A percentile compares a stretch with the other conserved stretches of the same genome.
These are phyloP conservation scores for Phlebopus sp. DNA, from an alignment of 1,284 basidiomycete genomes.

Conservation along the genomic window DNA sequence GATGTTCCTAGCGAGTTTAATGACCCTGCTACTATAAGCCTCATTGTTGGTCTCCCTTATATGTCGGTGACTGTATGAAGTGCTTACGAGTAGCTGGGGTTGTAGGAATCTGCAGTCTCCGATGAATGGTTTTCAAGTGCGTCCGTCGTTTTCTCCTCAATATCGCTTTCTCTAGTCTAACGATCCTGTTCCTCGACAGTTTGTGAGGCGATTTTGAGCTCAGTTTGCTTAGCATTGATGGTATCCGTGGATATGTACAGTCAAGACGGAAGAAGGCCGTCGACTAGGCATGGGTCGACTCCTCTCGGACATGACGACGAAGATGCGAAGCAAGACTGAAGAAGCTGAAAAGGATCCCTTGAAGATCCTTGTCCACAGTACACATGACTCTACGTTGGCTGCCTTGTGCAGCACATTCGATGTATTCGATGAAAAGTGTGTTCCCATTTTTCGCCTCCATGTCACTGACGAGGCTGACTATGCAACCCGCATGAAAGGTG, in stretches of 20 bases:
- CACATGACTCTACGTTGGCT: constrained; percentile 78
- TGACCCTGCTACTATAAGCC: constrained; percentile 54
- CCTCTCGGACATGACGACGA: constrained; percentile 57
- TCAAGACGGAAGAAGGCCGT: constrained; percentile 72
- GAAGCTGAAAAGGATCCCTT: constrained; percentile 44
- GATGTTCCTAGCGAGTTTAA: constrained; percentile 67
- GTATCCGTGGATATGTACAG: constrained; percentile 34
- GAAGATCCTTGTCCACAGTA: constrained; percentile 66
- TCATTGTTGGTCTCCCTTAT: constrained; percentile 48
- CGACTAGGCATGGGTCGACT: constrained; percentile 76
- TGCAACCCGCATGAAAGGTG: constrained; percentile 43
- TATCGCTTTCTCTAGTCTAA: neutral
- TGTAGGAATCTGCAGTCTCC: constrained; percentile 69
- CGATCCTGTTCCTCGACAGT: constrained; percentile 15
- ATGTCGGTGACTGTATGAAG: neutral
- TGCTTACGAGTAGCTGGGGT: constrained; percentile 1
- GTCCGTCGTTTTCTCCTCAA: constrained; percentile 10
- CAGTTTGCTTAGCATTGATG: constrained; percentile 3
- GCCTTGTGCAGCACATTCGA: constrained; percentile 68
- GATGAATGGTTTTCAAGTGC: constrained; percentile 77
- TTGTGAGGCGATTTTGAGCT: constrained; percentile 18
- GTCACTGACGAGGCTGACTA: neutral
- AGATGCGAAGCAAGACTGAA: constrained; percentile 57
- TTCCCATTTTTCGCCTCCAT: neutral
- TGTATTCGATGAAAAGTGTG: constrained; percentile 70